Base-by-base conservation (phyloP, 177 flowering plant genomes). In the Vitis hybrid region DNA sequence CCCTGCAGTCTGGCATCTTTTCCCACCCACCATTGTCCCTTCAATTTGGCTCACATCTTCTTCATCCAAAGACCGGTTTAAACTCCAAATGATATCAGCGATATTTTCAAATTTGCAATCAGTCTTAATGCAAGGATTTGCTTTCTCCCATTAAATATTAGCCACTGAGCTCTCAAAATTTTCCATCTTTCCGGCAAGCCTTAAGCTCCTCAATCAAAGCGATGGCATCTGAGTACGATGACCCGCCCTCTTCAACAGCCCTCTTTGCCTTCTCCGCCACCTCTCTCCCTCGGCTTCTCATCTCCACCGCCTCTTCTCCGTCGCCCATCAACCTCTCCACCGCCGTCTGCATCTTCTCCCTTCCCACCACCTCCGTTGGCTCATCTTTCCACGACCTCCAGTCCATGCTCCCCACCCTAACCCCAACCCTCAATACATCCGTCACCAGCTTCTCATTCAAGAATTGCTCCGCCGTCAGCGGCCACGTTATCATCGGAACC, bases 401-500 rank as follows among this genome's bases (percentile, higher is more conserved):
- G 8, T 72, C 72, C 69, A 8, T 10, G 10, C 15, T 64, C 10
- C 81, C 81, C 3, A 72, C 68, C 3, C 15, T 2, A 2, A 79
- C 71, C 45, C 79, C 79, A 8, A 70, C 60, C 66, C 39, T 64
- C 75, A 74, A 60, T 14, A 73, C 67, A 45, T 71, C 65, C 1
- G 70, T 73, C 3, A 80, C 33, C 64, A 75, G 29, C 74, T 75
- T 75, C 74, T 75, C 77, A 26, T 77, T 80, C 51, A 13, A 66
- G 33, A 77, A 80, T 11, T 80, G 83, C 68, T 80, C 83, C 1
- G 75, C 76, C 1, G 12, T 16, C 11, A 72, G 3, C 1, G 83
- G 83, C 71, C 80, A 77, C 12, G 80, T 66, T 29, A 75, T 57
- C 77, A 77, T 70, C 18, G 83, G 80, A 26, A 75, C 60, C 19